Evolutionary conservation across 306 rosid genomes (phyloP), one percentile per base, ranked within the genome.

Genomic region (Inga oerstediana): DNA sequence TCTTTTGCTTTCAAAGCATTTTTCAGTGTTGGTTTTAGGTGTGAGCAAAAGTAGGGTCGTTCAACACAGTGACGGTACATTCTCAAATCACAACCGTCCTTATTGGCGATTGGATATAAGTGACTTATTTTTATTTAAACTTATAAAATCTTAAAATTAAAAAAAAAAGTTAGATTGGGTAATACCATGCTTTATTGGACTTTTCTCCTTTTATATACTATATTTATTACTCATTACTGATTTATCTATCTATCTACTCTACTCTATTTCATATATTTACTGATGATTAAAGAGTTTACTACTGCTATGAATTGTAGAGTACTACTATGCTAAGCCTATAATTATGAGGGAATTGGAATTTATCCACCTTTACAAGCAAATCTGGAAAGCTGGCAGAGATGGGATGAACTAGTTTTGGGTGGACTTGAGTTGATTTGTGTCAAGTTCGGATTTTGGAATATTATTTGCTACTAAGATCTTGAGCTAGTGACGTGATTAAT

Each of bases 1-100:
- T 74, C 49, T 79, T 79, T 84, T 72, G 79, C 77, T 77, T 79
- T 72, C 69, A 22, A 43, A 32, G 51, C 30, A 49, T 72, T 4
- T 37, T 48, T 62, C 48, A 59, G 64, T 30, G 75, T 64, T 68
- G 3, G 11, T 46, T 39, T n/a, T 8, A 20, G 32, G 10, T 7
- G 20, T 22, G 10, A 3, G 48, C 45, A 20, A 37, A 46, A 45
- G 76, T 2, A 51, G 58, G 46, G 41, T 7, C 0, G 13, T 45
- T 8, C 69, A 75, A 22, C 27, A 70, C 8, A 62, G 68, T 24
- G 34, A 27, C 0, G 48, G 34, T 20, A 70, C 74, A 20, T 30
- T 15, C 7, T 43, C 27, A 73, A 22, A 10, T 32, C n/a, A 2
- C 6, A 65, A 65, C 3, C n/a, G 10, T 14, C 43, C 43, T n/a